Conservation (phyloP, 495 filamentous ascomycete genomes). For the Aspergillus conjunctus region DNA sequence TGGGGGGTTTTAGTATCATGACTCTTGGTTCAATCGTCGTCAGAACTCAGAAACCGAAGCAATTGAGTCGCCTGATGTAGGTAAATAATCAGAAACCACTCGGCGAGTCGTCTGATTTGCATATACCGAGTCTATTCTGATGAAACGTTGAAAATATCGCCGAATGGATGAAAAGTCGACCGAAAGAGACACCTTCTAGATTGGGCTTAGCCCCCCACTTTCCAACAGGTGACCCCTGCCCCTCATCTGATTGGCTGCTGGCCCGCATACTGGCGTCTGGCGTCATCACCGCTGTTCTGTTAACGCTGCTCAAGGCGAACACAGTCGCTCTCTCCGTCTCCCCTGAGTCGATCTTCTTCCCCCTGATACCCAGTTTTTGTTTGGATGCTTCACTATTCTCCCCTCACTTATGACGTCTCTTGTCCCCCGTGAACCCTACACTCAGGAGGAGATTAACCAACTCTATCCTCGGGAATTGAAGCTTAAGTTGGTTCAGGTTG, state of each 20-base stretch:
- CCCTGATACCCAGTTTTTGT: neutral
- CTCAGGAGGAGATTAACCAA: conserved; percentile 71
- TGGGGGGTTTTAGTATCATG: neutral
- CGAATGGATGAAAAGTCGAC: neutral
- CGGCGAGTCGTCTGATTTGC: too few species aligned
- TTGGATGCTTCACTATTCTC: neutral
- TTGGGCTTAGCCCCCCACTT: neutral
- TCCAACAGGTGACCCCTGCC: conserved; percentile 9
- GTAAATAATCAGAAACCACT: neutral
- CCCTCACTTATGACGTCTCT: conserved; percentile 69
- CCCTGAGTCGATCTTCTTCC: neutral
- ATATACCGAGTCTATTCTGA: neutral
- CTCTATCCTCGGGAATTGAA: conserved; percentile 82
- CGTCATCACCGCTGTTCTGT: conserved; percentile 24
- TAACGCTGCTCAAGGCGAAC: neutral
- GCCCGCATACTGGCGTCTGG: conserved; percentile 20
- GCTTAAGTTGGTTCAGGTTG: conserved; percentile 86
- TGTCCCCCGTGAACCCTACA: conserved; percentile 73
- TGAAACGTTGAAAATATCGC: neutral
- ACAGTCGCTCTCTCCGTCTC: neutral
- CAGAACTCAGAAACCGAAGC: neutral
- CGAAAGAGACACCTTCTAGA: neutral
- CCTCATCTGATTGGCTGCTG: conserved; percentile 22
- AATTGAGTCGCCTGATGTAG: neutral
- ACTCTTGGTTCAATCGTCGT: neutral